phyloP scores from a whole-genome alignment of 345 rosid species.

The Carallia pectinifolia region DNA sequence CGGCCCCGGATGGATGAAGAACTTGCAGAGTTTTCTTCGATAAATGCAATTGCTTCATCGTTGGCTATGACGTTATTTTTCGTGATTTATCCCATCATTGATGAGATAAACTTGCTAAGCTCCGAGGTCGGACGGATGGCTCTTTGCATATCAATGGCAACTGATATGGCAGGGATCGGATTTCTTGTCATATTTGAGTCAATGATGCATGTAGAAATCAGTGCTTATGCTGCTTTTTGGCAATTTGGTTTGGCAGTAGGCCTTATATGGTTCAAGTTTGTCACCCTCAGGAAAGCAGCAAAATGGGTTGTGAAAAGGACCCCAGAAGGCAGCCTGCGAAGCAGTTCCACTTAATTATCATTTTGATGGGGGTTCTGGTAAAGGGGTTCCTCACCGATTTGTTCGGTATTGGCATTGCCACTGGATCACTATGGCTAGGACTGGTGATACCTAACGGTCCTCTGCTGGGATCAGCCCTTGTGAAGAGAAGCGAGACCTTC shows the following conservation, averaged over 20 bases:
- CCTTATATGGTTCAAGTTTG: background rate
- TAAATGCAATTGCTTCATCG: constrained; percentile 30
- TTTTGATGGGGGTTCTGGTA: background rate
- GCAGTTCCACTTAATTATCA: background rate
- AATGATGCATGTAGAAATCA: background rate
- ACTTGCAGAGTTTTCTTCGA: constrained; percentile 20
- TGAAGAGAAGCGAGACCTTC: background rate
- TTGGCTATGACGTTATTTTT: constrained; percentile 44
- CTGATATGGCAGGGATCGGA: constrained; percentile 35
- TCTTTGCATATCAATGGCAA: constrained; percentile 39
- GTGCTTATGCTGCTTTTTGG: background rate
- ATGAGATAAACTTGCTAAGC: constrained; percentile 57
- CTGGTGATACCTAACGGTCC: background rate
- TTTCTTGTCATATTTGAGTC: constrained; percentile 39
- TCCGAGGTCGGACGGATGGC: constrained; percentile 66
- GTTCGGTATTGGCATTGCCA: background rate
- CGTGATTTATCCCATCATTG: constrained; percentile 45
- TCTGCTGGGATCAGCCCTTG: background rate
- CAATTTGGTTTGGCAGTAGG: background rate
- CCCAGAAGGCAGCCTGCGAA: background rate
- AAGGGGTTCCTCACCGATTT: background rate
- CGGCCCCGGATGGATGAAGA: constrained; percentile 30
- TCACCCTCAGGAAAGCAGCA: background rate
- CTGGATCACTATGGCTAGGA: background rate
- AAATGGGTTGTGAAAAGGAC: background rate